Conservation (phyloP, 192 early-diverging fungal genomes). For the Mortierella antarctica region DNA sequence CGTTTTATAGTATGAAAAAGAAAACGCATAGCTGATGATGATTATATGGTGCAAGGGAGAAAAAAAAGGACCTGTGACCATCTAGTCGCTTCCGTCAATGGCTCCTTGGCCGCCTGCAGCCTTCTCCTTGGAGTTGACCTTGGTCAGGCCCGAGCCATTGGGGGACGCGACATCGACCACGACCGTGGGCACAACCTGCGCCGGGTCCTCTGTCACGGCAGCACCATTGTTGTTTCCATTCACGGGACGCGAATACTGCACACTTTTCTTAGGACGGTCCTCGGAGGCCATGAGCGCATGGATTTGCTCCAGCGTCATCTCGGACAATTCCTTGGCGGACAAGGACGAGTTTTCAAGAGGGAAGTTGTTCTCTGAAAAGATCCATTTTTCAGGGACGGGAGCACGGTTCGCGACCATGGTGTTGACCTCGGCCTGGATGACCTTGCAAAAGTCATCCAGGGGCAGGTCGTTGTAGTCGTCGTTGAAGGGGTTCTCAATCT, state of each 20-base stretch:
- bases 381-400: constrained; percentile 42
- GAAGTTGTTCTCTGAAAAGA: constrained; percentile 53
- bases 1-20: too few relatives aligned
- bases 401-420: constrained; percentile 30
- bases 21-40: too few relatives aligned
- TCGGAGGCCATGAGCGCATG: constrained; percentile 39
- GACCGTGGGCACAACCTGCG: neutral
- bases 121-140: too few relatives aligned
- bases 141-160: too few relatives aligned
- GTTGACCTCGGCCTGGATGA: constrained; percentile 44
- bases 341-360: constrained; percentile 34
- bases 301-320: constrained; percentile 44
- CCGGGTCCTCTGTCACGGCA: neutral
- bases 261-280: neutral
- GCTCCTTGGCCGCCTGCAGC: too few relatives aligned
- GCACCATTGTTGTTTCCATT: constrained; percentile 15
- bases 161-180: neutral
- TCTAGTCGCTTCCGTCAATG: too few relatives aligned
- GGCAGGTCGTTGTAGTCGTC: constrained; percentile 81
- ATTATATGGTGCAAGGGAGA: too few relatives aligned
- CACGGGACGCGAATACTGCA: constrained; percentile 28
- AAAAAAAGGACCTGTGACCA: too few relatives aligned
- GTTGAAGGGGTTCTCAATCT: constrained; percentile 96
- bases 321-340: constrained; percentile 47
- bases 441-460: constrained; percentile 66